These are phyloP conservation scores for Metschnikowia lachancei DNA, from an alignment of 805 yeast genomes.

Conservation along the genomic window DNA sequence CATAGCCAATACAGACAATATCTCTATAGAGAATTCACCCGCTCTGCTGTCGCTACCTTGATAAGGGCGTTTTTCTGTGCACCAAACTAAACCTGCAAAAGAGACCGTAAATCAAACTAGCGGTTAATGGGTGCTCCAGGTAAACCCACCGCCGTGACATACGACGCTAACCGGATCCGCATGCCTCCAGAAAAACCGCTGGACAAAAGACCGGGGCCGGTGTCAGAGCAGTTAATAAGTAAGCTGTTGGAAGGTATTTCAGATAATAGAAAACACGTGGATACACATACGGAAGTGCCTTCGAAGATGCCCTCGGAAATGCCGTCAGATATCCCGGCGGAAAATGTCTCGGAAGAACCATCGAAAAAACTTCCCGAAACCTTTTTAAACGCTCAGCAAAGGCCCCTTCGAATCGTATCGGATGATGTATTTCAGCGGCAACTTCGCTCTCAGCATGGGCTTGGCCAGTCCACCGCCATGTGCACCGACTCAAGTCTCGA, in stretches of 20 bases:
- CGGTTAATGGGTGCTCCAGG: neutral
- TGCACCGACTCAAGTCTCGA: conserved; percentile 2
- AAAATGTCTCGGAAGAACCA: too few species aligned
- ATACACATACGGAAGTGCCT: neutral
- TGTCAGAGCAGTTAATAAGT: neutral
- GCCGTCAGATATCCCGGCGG: too few species aligned
- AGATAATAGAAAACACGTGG: too few species aligned
- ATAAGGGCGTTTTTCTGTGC: neutral
- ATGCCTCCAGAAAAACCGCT: conserved; percentile 9
- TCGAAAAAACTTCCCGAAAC: neutral
- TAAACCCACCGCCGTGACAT: conserved; percentile 21
- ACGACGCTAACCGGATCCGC: conserved; percentile 23
- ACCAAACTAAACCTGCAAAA: too few species aligned
- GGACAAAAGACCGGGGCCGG: neutral
- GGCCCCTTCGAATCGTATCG: conserved; percentile 7
- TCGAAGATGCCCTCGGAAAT: too few species aligned
- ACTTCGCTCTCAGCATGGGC: neutral
- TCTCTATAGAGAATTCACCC: too few species aligned
- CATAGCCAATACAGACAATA: too few species aligned
- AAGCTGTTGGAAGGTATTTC: too few species aligned
- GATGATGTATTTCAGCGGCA: conserved; percentile 10
- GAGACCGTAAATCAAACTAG: too few species aligned
- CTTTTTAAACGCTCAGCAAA: conserved; percentile 6
- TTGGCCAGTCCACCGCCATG: neutral
- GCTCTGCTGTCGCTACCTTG: neutral